These are phyloP conservation scores for Boletus barrowsii DNA, from an alignment of 768 basidiomycete species.

Conservation along the genomic window DNA sequence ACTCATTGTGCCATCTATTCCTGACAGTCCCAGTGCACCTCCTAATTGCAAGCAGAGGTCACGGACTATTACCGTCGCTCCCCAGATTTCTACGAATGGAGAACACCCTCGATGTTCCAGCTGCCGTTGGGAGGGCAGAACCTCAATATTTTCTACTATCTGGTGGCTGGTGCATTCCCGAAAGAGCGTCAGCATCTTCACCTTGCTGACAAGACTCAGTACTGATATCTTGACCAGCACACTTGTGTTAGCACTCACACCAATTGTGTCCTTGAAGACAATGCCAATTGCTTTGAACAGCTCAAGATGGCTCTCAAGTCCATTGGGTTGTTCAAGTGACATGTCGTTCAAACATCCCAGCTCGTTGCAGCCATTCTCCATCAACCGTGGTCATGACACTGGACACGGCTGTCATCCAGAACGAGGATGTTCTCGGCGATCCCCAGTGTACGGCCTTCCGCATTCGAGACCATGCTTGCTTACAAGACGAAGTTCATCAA, in stretches of 20 bases:
- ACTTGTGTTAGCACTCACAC: no score
- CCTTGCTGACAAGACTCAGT: slow-evolving; percentile 59
- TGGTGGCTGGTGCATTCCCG: slow-evolving; percentile 67
- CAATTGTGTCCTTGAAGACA: slow-evolving; percentile 66
- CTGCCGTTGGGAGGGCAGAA: slow-evolving; percentile 95
- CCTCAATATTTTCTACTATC: slow-evolving; percentile 64
- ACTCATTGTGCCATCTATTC: slow-evolving; percentile 48
- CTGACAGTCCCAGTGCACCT: slow-evolving; percentile 72
- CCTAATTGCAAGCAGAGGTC: slow-evolving; percentile 62
- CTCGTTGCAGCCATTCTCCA: no score
- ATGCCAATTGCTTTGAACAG: slow-evolving; percentile 86
- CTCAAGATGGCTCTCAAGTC: slow-evolving; percentile 92
- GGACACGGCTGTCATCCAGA: no score
- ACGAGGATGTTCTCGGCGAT: no score
- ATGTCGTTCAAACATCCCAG: no score
- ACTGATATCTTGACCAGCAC: no score
- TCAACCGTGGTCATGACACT: no score
- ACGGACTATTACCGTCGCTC: slow-evolving; percentile 57
- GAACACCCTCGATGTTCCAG: slow-evolving; percentile 29
- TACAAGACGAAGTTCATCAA: no score
- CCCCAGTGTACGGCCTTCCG: slow-evolving; percentile 60
- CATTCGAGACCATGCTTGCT: slow-evolving; percentile 76
- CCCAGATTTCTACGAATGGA: slow-evolving; percentile 22
- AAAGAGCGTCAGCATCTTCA: slow-evolving; percentile 91
- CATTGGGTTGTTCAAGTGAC: no score